These are phyloP conservation scores for Acacia pycnantha DNA, from an alignment of 331 rosid genomes.

Conservation along the genomic window DNA sequence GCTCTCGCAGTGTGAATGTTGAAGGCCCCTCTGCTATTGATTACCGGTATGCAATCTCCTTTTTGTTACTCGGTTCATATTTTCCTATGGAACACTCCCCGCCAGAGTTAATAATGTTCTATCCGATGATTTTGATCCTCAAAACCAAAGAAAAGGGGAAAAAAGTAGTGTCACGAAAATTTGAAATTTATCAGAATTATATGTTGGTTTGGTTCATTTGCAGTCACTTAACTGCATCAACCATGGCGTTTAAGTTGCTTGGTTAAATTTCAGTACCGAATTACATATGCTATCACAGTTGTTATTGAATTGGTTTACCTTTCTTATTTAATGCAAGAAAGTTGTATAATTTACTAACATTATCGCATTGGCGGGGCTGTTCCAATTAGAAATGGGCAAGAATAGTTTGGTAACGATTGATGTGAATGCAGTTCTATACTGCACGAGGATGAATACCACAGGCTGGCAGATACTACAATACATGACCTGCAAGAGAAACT, in stretches of 20 bases:
- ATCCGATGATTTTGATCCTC: background rate
- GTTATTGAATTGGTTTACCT: background rate
- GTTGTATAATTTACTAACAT: background rate
- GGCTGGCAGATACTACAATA: slow-evolving; percentile 68
- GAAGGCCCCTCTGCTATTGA: slow-evolving; percentile 65
- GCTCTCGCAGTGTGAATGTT: slow-evolving; percentile 50
- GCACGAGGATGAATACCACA: slow-evolving; percentile 77
- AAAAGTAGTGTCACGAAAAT: background rate
- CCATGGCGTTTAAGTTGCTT: background rate
- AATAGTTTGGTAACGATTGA: slow-evolving; percentile 44
- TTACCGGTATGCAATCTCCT: slow-evolving; percentile 52
- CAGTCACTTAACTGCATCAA: background rate
- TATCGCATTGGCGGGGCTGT: background rate
- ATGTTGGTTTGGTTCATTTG: background rate
- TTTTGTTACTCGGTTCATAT: background rate
- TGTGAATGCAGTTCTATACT: slow-evolving; percentile 64
- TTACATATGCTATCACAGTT: background rate
- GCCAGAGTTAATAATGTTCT: background rate
- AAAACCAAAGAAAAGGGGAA: background rate
- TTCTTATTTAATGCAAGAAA: background rate
- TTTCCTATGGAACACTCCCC: background rate
- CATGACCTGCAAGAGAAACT: slow-evolving; percentile 73
- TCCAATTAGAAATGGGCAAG: background rate
- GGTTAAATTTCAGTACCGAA: background rate
- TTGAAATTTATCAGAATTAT: background rate